Conservation (phyloP, 495 filamentous ascomycete species). For the Penicillium tannophilum region DNA sequence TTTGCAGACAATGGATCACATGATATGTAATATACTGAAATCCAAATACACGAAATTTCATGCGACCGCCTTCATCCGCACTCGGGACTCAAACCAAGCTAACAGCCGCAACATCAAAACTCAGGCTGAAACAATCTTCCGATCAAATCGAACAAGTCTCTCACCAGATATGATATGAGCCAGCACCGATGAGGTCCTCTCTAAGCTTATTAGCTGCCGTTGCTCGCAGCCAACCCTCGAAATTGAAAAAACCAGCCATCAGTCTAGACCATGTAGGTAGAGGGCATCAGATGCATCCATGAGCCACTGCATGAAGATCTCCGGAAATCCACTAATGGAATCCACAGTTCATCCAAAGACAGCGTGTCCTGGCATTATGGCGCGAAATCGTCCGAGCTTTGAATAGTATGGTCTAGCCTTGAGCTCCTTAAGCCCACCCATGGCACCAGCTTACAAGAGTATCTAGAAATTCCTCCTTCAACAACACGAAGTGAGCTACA, state of each 20-base stretch:
- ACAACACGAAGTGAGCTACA: constrained; percentile 65
- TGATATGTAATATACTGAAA: constrained; percentile 3
- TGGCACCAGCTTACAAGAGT: not conserved
- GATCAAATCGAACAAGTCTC: not conserved
- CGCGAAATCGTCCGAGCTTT: constrained; percentile 43
- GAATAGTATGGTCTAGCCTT: constrained; percentile 31
- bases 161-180: constrained; percentile 65
- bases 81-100: not conserved
- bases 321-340: constrained; percentile 11
- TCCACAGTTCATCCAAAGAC: constrained; percentile 45
- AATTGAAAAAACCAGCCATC: constrained; percentile 41
- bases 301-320: not conserved
- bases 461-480: constrained; percentile 43
- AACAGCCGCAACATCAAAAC: constrained; percentile 11
- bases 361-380: constrained; percentile 43
- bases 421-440: not conserved
- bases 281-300: not conserved
- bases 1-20: not conserved
- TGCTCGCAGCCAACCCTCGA: constrained; percentile 33
- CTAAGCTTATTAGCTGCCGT: constrained; percentile 33
- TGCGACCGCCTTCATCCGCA: constrained; percentile 5
- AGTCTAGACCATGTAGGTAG: constrained; percentile 45
- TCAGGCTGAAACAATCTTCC: not conserved
- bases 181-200: constrained; percentile 52
- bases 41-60: constrained; percentile 1